Evolutionary conservation across 2,329 filamentous ascomycete genomes (phyloP), one percentile per base, ranked within the genome.

Genomic region (Ophiostoma himal-ulmi): DNA sequence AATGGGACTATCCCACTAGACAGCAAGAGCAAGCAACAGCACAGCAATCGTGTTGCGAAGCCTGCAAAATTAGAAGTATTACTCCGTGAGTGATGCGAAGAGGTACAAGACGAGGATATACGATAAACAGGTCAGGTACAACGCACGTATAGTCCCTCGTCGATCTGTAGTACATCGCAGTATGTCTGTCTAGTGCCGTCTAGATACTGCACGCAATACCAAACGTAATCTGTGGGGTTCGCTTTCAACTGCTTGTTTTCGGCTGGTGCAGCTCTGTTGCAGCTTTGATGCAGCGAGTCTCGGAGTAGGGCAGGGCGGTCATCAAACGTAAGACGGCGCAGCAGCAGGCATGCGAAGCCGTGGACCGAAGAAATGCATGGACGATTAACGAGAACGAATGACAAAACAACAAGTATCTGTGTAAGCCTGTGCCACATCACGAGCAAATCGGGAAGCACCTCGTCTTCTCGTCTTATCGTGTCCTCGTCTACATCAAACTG

Each of bases 401-500:
- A 20, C 44, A 26, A 26, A 26, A 11, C 52, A 57, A 57, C n/a
- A 57, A 22, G 52, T 26, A 48, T 48, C 17, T 20, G 52, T 57
- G 52, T 26, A 57, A 11, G 10, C 17, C n/a, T 57, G 52, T 57
- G 52, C 10, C 7, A 57, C 52, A 57, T 57, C 52, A 57, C n/a
- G 30, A 57, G 52, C 52, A 57, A 57, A 57, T 57, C 52, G 52
- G 52, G 26, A 57, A 26, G 52, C 52, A 57, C 52, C n/a, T 26
- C 52, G 22, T 26, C 13, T 14, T 26, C 8, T 57, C n/a, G 44
- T 6, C 17, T 48, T n/a, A 44, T 20, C 5, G 20, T 48, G 44
- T 48, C 17, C 4, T 48, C 52, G 52, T 57, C 22, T 26, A 57
- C 52, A 17, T 57, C 52, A 57, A 57, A 57, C 52, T 48, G 37